Base-by-base conservation (phyloP, 2,329 filamentous ascomycete species). In the Nemania sp. region DNA sequence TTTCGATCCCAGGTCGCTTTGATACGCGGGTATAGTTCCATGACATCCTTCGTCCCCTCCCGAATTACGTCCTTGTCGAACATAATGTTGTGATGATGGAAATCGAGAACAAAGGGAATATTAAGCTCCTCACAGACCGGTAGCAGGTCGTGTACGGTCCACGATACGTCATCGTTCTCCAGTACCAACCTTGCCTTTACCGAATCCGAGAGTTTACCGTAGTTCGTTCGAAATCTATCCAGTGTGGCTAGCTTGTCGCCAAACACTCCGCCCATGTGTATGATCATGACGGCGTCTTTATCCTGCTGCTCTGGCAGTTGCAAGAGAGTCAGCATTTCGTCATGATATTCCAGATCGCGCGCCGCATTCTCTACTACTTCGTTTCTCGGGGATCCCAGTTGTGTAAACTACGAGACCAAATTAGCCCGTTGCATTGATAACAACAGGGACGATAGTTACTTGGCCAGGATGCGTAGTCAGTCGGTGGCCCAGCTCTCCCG, bases 101-200 rank as follows among this genome's bases (percentile, higher is more conserved):
- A 97, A 70, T 97, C 93, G 9, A 97, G 84, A 1, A 96, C 92
- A 0, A 97, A 73, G 0, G 93, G 93, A 33, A 97, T 96, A 67
- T 93, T 89, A n/a, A 97, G 77, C 71, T 96, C 91, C 70, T 97
- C 89, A 67, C 93, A 97, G 0, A 96, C 77, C 0, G 93, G 92
- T 0, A 97, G 77, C 5, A 97, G 75, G 64, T 97, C 92, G 64
- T 97, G 92, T 0, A 96, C 90, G n/a, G 83, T 87, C 88, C 90
- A 97, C 31, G 85, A 84, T 1, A 97, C 90, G 68, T 97, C 93
- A 70, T 97, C 93, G 60, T 97, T 97, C 68, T 97, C 93, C 15
- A 97, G 77, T 0, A 97, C 93, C 0, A 97, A 74, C 0, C 93
- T 83, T 5, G 84, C 82, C 72, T 94, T 96, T 59, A 97, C 77